Evolutionary conservation across 2,329 filamentous ascomycete species (phyloP).

Genomic region (Arachnomyces sp.): DNA sequence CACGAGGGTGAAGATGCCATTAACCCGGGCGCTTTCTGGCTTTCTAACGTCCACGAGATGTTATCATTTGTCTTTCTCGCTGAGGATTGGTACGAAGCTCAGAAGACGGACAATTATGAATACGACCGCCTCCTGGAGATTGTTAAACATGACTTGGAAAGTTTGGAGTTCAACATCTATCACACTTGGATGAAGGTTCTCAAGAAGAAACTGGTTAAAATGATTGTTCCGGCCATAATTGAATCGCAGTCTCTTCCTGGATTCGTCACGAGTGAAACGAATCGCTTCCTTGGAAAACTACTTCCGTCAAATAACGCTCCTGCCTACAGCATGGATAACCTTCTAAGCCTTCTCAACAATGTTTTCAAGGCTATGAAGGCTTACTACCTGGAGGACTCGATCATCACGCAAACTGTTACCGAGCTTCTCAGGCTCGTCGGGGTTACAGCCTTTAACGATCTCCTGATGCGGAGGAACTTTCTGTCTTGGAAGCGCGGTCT

Average conservation of each 20-base stretch:
- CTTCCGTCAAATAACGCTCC: constrained; percentile 81
- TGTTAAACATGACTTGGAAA: constrained; percentile 97
- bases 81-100: constrained; percentile 98
- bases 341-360: constrained; percentile 89
- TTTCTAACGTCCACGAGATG: constrained; percentile 99
- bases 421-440: constrained; percentile 88
- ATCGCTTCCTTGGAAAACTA: constrained; percentile 94
- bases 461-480: constrained; percentile 97
- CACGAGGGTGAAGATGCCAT: constrained; percentile 95
- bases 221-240: constrained; percentile 99
- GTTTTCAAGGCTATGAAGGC: constrained; percentile 99
- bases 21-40: constrained; percentile 96
- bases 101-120: constrained; percentile 99
- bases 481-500: constrained; percentile 98
- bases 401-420: constrained; percentile 90
- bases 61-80: constrained; percentile 98
- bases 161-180: constrained; percentile 98
- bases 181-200: constrained; percentile 99
- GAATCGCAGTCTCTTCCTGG: constrained; percentile 96
- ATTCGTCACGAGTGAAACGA: constrained; percentile 98
- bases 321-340: constrained; percentile 99
- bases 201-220: constrained; percentile 98
- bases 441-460: constrained; percentile 95
- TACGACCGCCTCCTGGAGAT: constrained; percentile 96
- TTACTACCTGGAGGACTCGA: constrained; percentile 92